Conservation (phyloP, 352 stramenopile genomes). For the Phytophthora fragariae region DNA sequence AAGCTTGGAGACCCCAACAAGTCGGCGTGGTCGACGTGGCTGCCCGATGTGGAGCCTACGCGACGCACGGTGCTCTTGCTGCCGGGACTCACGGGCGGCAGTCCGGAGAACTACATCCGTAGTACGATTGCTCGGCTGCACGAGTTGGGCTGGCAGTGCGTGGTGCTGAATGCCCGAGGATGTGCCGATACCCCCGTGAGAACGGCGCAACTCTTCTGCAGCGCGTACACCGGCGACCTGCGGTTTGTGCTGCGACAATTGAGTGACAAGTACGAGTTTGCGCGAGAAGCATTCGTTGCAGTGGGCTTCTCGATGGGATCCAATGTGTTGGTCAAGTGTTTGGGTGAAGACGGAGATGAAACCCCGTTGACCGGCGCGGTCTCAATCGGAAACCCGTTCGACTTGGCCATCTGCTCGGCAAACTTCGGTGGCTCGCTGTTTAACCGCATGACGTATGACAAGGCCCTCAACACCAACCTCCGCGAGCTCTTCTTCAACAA, state of each 20-base stretch:
- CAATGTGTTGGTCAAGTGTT: slow-evolving; percentile 84
- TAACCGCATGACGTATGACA: slow-evolving; percentile 74
- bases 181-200: slow-evolving; percentile 68
- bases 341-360: slow-evolving; percentile 66
- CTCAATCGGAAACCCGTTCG: slow-evolving; percentile 79
- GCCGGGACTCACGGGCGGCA: slow-evolving; percentile 72
- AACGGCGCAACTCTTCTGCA: slow-evolving; percentile 71
- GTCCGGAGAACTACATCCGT: slow-evolving; percentile 80
- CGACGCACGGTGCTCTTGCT: slow-evolving; percentile 65
- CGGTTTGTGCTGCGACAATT: slow-evolving; percentile 60
- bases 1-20: slow-evolving; percentile 22
- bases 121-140: slow-evolving; percentile 55
- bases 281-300: slow-evolving; percentile 51
- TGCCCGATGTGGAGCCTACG: slow-evolving; percentile 41
- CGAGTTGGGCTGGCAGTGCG: slow-evolving; percentile 64
- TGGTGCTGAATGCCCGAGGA: slow-evolving; percentile 79
- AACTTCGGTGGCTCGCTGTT: slow-evolving; percentile 62
- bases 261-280: slow-evolving; percentile 51
- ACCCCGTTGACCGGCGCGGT: slow-evolving; percentile 58
- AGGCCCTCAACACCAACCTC: slow-evolving; percentile 62
- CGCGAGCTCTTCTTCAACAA: slow-evolving; percentile 70
- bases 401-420: slow-evolving; percentile 59
- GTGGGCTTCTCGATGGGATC: slow-evolving; percentile 82
- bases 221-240: slow-evolving; percentile 75
- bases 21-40: slow-evolving; percentile 27